phyloP scores from a whole-genome alignment of 768 basidiomycete genomes.

The Trametes gibbosa region DNA sequence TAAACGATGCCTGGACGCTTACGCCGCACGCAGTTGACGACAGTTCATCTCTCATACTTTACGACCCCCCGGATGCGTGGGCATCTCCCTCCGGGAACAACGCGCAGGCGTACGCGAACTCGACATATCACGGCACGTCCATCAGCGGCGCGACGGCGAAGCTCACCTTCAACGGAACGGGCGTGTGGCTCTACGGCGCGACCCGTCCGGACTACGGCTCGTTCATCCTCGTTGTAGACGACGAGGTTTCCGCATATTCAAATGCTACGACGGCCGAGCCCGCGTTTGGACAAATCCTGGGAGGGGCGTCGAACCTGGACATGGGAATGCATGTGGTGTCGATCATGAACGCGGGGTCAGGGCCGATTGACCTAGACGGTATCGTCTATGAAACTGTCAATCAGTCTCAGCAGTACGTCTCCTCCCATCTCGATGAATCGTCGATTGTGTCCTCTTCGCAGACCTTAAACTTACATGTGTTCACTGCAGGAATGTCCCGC shows the following conservation, averaged over 20 bases:
- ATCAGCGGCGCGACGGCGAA: constrained; percentile 47
- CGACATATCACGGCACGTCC: constrained; percentile 44
- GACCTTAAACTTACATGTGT: too few species aligned
- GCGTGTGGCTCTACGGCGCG: constrained; percentile 51
- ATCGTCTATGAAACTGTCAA: constrained; percentile 41
- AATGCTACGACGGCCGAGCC: constrained; percentile 32
- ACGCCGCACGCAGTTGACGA: constrained; percentile 46
- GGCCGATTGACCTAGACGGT: constrained; percentile 48
- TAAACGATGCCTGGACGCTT: neutral
- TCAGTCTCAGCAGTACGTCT: constrained; percentile 37
- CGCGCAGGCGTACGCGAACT: constrained; percentile 42
- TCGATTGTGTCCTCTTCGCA: neutral
- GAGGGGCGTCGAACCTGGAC: constrained; percentile 38
- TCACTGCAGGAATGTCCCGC: neutral
- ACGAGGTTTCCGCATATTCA: constrained; percentile 34
- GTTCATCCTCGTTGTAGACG: constrained; percentile 46
- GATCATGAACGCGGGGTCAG: constrained; percentile 43
- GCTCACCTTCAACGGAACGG: constrained; percentile 53
- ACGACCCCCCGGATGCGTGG: constrained; percentile 51
- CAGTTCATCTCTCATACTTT: constrained; percentile 52
- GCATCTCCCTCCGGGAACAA: constrained; percentile 41
- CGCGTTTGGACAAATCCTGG: constrained; percentile 40
- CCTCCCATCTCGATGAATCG: neutral
- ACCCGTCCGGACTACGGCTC: constrained; percentile 44
- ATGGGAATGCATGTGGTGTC: constrained; percentile 48